Percentiles rank a stretch among this genome's conserved stretches.
Evolutionary conservation across 1,284 basidiomycete genomes (phyloP).

Genomic region (Somion occarium): DNA sequence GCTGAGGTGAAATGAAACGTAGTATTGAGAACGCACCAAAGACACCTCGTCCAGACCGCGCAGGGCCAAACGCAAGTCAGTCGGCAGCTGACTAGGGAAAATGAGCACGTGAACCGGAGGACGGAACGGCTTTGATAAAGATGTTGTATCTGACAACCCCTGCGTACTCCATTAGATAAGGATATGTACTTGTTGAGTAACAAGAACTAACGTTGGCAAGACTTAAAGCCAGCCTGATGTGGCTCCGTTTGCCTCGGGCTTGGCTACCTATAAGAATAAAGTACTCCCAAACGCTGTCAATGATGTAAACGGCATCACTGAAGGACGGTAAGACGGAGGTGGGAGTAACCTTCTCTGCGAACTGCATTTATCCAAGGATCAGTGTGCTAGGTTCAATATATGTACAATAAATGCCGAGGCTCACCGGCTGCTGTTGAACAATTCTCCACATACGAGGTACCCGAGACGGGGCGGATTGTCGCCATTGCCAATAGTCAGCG

Average conservation of each 20-base stretch:
- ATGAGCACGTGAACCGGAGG: slow-evolving; percentile 70
- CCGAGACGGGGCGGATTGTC: slow-evolving; percentile 31
- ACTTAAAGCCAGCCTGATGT: slow-evolving; percentile 57
- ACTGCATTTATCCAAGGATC: not conserved
- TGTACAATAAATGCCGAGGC: not conserved
- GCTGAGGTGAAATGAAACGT: slow-evolving; percentile 3
- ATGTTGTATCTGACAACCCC: slow-evolving; percentile 48
- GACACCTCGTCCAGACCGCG: slow-evolving; percentile 59
- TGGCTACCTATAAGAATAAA: slow-evolving; percentile 69
- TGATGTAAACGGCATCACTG: slow-evolving; percentile 47
- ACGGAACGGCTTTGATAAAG: slow-evolving; percentile 52
- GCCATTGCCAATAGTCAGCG: slow-evolving; percentile 78
- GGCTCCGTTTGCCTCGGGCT: slow-evolving; percentile 51
- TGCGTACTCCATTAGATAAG: slow-evolving; percentile 21
- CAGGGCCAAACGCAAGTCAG: slow-evolving; percentile 61
- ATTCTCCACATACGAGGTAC: slow-evolving; percentile 34
- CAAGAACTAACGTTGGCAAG: slow-evolving; percentile 44
- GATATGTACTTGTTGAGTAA: slow-evolving; percentile 1
- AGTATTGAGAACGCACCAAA: slow-evolving; percentile 35
- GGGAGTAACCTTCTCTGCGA: too few species aligned
- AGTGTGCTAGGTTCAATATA: not conserved
- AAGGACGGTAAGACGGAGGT: too few species aligned
- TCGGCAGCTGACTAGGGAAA: slow-evolving; percentile 65
- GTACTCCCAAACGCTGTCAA: slow-evolving; percentile 73
- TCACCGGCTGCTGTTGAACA: not conserved